Conservation (phyloP, 495 filamentous ascomycete genomes). For the Annulohypoxylon stygium region DNA sequence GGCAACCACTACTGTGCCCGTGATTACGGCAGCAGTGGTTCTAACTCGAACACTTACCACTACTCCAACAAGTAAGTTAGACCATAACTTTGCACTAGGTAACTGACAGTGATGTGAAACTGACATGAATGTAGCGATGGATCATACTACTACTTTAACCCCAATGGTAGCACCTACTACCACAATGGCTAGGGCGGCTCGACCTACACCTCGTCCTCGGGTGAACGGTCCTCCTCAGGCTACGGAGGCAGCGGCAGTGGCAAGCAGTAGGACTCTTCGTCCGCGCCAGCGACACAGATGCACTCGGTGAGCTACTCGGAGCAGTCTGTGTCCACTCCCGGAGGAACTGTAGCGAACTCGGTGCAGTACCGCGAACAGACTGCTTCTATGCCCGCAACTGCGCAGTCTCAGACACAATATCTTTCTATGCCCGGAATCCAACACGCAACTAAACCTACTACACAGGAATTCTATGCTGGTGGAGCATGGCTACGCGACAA, state of each 20-base stretch:
- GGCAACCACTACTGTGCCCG: slow-evolving; percentile 69
- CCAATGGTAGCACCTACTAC: slow-evolving; percentile 64
- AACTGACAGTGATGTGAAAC: background rate
- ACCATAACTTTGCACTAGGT: slow-evolving; percentile 5
- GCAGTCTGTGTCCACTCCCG: background rate
- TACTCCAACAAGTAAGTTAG: slow-evolving; percentile 65
- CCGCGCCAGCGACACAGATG: background rate
- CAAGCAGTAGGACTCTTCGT: slow-evolving; percentile 25
- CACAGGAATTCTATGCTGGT: background rate
- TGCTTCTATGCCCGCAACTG: background rate
- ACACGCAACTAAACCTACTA: background rate
- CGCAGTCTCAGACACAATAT: background rate
- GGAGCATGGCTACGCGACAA: background rate
- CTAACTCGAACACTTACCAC: slow-evolving; percentile 67
- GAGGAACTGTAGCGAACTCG: background rate
- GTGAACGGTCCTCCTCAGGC: slow-evolving; percentile 43
- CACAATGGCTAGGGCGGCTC: slow-evolving; percentile 59
- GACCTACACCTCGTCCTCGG: slow-evolving; percentile 59
- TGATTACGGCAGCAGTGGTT: slow-evolving; percentile 62
- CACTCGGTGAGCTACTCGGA: background rate
- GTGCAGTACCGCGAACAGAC: slow-evolving; percentile 1
- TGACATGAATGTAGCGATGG: slow-evolving; percentile 56
- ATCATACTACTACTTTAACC: slow-evolving; percentile 72
- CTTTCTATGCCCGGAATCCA: slow-evolving; percentile 7
- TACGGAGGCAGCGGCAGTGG: slow-evolving; percentile 35